Evolutionary conservation across 2,329 filamentous ascomycete species (phyloP).

Genomic region (Sodiomyces alkalinus): DNA sequence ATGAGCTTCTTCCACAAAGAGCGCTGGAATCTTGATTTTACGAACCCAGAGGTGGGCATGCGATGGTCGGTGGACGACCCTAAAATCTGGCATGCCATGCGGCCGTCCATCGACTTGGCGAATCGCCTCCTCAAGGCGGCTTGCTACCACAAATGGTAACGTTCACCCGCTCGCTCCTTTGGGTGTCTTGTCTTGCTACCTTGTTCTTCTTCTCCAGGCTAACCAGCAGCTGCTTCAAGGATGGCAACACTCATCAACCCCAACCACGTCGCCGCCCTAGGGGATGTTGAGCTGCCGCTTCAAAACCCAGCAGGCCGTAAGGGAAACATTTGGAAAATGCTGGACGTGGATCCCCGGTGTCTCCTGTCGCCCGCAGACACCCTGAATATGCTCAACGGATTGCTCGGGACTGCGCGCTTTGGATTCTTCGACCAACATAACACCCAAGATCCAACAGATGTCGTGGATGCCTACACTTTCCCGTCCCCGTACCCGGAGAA

Average conservation of each 20-base stretch:
- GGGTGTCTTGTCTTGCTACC: neutral
- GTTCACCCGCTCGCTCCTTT: too few species aligned
- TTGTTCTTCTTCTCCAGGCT: too few species aligned
- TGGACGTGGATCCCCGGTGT: too few species aligned
- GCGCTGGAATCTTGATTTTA: slow-evolving; percentile 5
- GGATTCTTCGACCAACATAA: too few species aligned
- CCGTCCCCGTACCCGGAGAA: too few species aligned
- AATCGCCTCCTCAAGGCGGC: slow-evolving; percentile 4
- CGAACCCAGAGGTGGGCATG: neutral
- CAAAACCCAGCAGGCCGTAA: neutral
- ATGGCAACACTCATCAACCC: neutral
- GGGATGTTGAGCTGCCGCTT: neutral
- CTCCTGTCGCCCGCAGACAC: too few species aligned
- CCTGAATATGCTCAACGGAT: too few species aligned
- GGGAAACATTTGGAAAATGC: neutral
- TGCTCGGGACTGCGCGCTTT: too few species aligned
- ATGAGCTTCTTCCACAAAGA: slow-evolving; percentile 3
- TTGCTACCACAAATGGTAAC: slow-evolving; percentile 3
- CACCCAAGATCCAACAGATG: too few species aligned
- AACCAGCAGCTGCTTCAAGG: too few species aligned
- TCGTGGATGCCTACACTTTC: too few species aligned
- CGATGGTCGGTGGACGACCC: slow-evolving; percentile 5
- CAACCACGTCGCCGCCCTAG: neutral
- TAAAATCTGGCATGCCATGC: slow-evolving; percentile 4
- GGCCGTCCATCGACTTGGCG: slow-evolving; percentile 5